Percentiles rank a stretch among this genome's conserved stretches.
Evolutionary conservation across 2,329 filamentous ascomycete genomes (phyloP).

Genomic region (Zymoseptoria passerinii): DNA sequence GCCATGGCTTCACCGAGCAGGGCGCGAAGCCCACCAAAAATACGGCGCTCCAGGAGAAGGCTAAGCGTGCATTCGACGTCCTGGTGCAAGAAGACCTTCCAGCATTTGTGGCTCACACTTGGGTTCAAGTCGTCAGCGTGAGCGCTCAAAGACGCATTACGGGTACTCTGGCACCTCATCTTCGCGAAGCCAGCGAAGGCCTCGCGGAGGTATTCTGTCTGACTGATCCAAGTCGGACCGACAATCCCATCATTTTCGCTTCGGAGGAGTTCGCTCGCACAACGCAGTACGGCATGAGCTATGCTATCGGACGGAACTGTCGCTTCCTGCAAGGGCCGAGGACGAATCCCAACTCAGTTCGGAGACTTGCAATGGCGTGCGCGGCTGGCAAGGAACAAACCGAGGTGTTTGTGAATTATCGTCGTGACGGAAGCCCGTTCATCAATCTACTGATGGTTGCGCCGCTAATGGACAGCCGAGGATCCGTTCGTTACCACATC

Average conservation of each 20-base stretch:
- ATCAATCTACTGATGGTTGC: slow-evolving; percentile 71
- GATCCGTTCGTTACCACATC: slow-evolving; percentile 59
- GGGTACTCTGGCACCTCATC: slow-evolving; percentile 54
- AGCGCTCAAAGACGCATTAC: slow-evolving; percentile 61
- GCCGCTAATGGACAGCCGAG: slow-evolving; percentile 59
- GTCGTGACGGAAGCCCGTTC: slow-evolving; percentile 67
- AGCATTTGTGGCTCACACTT: slow-evolving; percentile 61
- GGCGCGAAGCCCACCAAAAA: slow-evolving; percentile 49
- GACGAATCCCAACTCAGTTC: slow-evolving; percentile 56
- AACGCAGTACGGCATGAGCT: slow-evolving; percentile 65
- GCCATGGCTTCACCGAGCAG: slow-evolving; percentile 47
- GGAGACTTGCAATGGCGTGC: slow-evolving; percentile 54
- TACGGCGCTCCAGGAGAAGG: slow-evolving; percentile 52
- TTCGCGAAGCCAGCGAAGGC: slow-evolving; percentile 63
- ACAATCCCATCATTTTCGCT: slow-evolving; percentile 70
- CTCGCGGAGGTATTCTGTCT: slow-evolving; percentile 70
- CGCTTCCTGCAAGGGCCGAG: slow-evolving; percentile 69
- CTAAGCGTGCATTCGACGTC: slow-evolving; percentile 55
- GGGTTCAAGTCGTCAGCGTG: slow-evolving; percentile 59
- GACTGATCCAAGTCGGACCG: slow-evolving; percentile 62
- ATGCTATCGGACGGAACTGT: slow-evolving; percentile 68
- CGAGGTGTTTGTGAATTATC: slow-evolving; percentile 66
- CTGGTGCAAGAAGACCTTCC: slow-evolving; percentile 61
- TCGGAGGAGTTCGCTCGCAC: slow-evolving; percentile 69
- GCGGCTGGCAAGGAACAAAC: slow-evolving; percentile 58